A percentile compares a stretch with the other conserved stretches of the same genome.
Conservation (phyloP, 306 rosid species). For the Casuarina equisetifolia region DNA sequence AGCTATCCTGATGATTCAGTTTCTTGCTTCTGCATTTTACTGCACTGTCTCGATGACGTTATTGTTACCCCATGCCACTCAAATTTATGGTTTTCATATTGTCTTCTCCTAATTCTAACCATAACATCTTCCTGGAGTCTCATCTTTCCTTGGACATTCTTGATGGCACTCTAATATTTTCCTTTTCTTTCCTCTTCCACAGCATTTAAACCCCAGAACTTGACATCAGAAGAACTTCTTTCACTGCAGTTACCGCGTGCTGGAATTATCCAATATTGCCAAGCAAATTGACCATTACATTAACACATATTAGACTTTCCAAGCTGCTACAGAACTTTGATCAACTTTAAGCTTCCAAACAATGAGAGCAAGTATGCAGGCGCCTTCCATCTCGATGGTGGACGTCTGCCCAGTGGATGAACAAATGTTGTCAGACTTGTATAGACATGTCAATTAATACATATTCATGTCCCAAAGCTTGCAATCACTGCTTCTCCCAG, state of each 20-base stretch:
- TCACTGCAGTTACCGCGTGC: background rate
- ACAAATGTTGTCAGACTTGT: background rate
- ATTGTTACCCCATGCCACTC: background rate
- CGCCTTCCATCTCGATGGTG: background rate
- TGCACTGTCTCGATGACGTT: background rate
- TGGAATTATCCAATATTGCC: background rate
- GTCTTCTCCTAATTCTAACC: background rate
- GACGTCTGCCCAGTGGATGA: background rate
- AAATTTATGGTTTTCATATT: background rate
- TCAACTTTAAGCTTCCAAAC: too few relatives aligned
- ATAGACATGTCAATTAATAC: background rate
- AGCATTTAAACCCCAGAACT: background rate
- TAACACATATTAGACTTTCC: background rate
- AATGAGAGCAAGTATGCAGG: background rate
- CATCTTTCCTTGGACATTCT: background rate
- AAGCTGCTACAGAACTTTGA: background rate
- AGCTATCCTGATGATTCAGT: too few relatives aligned
- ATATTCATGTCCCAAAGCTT: constrained; percentile 25
- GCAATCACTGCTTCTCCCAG: constrained; percentile 59
- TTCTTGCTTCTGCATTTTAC: too few relatives aligned
- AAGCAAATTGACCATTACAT: background rate
- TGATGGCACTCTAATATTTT: background rate
- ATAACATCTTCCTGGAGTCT: background rate
- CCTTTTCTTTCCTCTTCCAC: background rate
- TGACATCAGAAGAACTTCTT: background rate